phyloP scores from a whole-genome alignment of 2,329 filamentous ascomycete species.

The Sordariomycetes sp. region DNA sequence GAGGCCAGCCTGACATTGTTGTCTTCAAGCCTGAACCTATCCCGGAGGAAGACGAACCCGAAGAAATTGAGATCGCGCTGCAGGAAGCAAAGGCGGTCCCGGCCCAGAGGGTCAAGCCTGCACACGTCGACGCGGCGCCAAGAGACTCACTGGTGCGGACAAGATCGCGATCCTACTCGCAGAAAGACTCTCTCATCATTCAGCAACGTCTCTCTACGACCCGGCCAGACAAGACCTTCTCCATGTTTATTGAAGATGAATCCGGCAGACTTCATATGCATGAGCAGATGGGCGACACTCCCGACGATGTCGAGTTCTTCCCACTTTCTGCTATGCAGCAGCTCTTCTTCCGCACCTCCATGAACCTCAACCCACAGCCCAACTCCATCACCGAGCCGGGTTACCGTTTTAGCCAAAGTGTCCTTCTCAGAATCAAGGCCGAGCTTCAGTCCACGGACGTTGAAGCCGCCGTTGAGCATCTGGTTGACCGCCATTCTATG shows the following conservation, averaged over 20 bases:
- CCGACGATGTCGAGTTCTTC: slow-evolving; percentile 26
- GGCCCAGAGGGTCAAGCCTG: no score
- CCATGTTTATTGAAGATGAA: slow-evolving; percentile 19
- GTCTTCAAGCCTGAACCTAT: slow-evolving; percentile 1
- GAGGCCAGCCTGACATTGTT: not conserved
- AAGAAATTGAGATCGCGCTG: slow-evolving; percentile 2
- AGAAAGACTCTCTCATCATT: not conserved
- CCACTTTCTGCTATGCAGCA: slow-evolving; percentile 45
- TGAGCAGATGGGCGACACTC: slow-evolving; percentile 6
- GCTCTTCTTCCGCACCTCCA: slow-evolving; percentile 39
- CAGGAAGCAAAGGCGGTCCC: not conserved
- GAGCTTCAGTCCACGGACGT: slow-evolving; percentile 31
- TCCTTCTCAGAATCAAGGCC: slow-evolving; percentile 34
- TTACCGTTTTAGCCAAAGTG: slow-evolving; percentile 41
- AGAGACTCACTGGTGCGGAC: not conserved
- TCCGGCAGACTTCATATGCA: slow-evolving; percentile 1
- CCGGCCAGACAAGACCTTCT: slow-evolving; percentile 4
- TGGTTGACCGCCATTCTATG: slow-evolving; percentile 43
- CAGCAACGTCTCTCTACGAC: slow-evolving; percentile 2
- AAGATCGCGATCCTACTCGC: not conserved
- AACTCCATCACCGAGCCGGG: slow-evolving; percentile 20
- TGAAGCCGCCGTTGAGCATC: slow-evolving; percentile 35
- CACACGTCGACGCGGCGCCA: not conserved
- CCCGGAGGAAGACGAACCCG: not conserved
- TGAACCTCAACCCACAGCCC: slow-evolving; percentile 24